These are phyloP conservation scores for Aureobasidium sp. DNA, from an alignment of 2,329 filamentous ascomycete genomes.

Conservation along the genomic window DNA sequence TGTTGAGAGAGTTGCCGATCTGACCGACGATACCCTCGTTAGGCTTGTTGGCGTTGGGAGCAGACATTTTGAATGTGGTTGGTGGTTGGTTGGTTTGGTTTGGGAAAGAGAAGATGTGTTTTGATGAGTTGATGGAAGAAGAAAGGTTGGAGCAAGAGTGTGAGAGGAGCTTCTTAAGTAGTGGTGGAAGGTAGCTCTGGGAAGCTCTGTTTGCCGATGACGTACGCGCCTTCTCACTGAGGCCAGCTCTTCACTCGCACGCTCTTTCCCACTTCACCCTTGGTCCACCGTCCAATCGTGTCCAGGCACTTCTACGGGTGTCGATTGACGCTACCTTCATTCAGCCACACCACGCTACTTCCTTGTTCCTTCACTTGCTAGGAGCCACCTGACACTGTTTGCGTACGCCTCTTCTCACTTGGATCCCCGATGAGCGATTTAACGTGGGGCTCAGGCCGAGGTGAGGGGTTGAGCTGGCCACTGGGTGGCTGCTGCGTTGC, in stretches of 20 bases:
- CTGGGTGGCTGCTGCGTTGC: neutral
- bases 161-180: conserved; percentile 7
- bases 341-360: conserved; percentile 7
- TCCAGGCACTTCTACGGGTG: conserved; percentile 1
- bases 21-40: conserved; percentile 24
- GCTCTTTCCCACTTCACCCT: neutral
- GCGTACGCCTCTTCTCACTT: neutral
- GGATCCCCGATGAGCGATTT: neutral
- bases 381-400: conserved; percentile 8
- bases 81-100: conserved; percentile 15
- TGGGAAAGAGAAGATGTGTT: conserved; percentile 1
- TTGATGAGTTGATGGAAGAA: conserved; percentile 8
- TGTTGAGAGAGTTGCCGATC: conserved; percentile 26
- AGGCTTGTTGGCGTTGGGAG: conserved; percentile 34
- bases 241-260: neutral
- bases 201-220: neutral
- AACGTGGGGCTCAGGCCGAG: conserved; percentile 6
- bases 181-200: neutral
- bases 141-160: neutral
- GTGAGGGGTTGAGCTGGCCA: conserved; percentile 1
- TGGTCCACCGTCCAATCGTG: neutral
- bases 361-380: neutral
- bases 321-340: neutral
- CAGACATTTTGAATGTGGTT: conserved; percentile 32
- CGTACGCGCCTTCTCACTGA: neutral